Evolutionary conservation across 805 yeast species (phyloP).

Genomic region (Candida rishiriensis): DNA sequence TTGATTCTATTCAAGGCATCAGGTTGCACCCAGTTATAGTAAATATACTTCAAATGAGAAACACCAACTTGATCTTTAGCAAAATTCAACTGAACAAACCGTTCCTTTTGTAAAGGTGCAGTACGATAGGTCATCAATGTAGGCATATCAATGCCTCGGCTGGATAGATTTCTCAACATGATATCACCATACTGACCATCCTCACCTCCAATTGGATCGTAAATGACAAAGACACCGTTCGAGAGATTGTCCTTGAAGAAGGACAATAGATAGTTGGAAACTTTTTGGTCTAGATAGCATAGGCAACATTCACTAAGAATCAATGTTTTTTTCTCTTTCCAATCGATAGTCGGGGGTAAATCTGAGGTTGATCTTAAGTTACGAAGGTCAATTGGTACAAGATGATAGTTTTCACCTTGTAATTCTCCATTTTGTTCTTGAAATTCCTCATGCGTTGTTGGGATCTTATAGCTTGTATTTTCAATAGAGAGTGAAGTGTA

Average conservation of each 20-base stretch:
- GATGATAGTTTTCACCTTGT: constrained; percentile 41
- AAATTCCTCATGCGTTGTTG: constrained; percentile 21
- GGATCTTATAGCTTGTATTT: constrained; percentile 4
- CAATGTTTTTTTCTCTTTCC: constrained; percentile 45
- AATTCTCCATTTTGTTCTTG: constrained; percentile 25
- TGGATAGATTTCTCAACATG: constrained; percentile 57
- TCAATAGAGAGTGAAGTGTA: constrained; percentile 20
- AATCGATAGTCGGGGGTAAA: constrained; percentile 15
- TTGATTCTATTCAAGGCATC: constrained; percentile 42
- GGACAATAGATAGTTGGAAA: constrained; percentile 39
- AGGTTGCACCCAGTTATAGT: constrained; percentile 38
- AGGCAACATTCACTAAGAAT: constrained; percentile 72
- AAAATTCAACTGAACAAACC: constrained; percentile 32
- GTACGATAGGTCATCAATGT: constrained; percentile 51
- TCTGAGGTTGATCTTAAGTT: constrained; percentile 13
- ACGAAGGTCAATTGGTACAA: constrained; percentile 55
- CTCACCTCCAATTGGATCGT: constrained; percentile 64
- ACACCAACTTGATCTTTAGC: constrained; percentile 23
- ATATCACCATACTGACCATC: constrained; percentile 59
- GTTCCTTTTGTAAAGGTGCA: constrained; percentile 32
- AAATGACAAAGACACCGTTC: constrained; percentile 38
- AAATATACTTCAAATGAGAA: constrained; percentile 42
- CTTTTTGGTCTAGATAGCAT: constrained; percentile 57
- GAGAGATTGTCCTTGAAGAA: constrained; percentile 35
- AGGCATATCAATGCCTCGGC: constrained; percentile 60